Conservation (phyloP, 352 stramenopile genomes). For the Aphanomyces astaci region DNA sequence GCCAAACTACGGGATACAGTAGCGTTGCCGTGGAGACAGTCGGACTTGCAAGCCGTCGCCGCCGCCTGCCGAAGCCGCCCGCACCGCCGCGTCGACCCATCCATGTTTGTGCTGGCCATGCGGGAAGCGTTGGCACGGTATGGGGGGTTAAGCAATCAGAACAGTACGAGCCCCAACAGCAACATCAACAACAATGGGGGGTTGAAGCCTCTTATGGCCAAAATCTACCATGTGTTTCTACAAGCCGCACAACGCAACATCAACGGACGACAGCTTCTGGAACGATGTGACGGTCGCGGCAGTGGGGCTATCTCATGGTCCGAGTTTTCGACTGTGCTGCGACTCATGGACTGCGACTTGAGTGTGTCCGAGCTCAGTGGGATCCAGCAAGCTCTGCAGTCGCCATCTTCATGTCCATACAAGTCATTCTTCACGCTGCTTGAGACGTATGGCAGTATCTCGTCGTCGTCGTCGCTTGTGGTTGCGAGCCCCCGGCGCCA, state of each 20-base stretch:
- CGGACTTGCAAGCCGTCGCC: background rate
- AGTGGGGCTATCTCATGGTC: constrained; percentile 48
- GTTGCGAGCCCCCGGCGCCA: constrained; percentile 7
- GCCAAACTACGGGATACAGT: background rate
- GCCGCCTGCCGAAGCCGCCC: background rate
- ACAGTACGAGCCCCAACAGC: background rate
- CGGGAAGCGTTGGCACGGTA: background rate
- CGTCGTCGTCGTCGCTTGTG: constrained; percentile 19
- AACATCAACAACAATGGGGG: background rate
- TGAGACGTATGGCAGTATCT: constrained; percentile 15
- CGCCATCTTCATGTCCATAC: constrained; percentile 27
- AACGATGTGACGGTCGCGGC: constrained; percentile 55
- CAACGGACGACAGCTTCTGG: constrained; percentile 55
- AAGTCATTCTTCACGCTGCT: constrained; percentile 20
- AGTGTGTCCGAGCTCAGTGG: constrained; percentile 40
- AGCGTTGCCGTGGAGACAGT: constrained; percentile 8
- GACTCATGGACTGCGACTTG: constrained; percentile 61
- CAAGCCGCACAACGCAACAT: constrained; percentile 62
- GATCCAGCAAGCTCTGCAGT: constrained; percentile 36
- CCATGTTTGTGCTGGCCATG: constrained; percentile 2
- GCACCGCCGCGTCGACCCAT: background rate
- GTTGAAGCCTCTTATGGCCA: background rate
- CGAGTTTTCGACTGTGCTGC: constrained; percentile 70
- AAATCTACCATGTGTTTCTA: constrained; percentile 39
- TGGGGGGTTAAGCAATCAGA: background rate